Conservation (phyloP, 208 protist genomes). For the Trypanosoma mega region DNA sequence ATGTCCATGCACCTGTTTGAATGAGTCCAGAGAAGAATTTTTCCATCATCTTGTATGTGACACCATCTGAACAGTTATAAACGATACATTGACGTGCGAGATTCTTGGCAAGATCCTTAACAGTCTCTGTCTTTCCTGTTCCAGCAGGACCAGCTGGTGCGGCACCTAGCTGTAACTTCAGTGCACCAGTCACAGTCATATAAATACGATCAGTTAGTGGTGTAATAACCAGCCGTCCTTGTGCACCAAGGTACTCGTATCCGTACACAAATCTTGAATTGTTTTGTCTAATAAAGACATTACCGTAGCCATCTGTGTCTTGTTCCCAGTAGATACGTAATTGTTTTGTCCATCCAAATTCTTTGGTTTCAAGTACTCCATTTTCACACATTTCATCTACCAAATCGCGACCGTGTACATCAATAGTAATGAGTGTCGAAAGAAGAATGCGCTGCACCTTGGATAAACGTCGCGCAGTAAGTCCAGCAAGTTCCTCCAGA, state of each 20-base stretch:
- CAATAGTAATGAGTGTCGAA: slow-evolving; percentile 97
- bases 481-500: slow-evolving; percentile 88
- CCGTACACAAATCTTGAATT: slow-evolving; percentile 96
- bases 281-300: slow-evolving; percentile 95
- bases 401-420: slow-evolving; percentile 97
- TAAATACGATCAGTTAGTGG: slow-evolving; percentile 98
- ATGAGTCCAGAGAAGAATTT: slow-evolving; percentile 97
- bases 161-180: slow-evolving; percentile 95
- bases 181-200: slow-evolving; percentile 97
- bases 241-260: slow-evolving; percentile 98
- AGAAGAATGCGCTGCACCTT: slow-evolving; percentile 92
- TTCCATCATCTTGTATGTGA: slow-evolving; percentile 98
- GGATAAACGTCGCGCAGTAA: slow-evolving; percentile 89
- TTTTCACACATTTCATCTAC: slow-evolving; percentile 93
- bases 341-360: slow-evolving; percentile 98
- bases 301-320: slow-evolving; percentile 87
- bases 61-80: slow-evolving; percentile 97
- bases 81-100: slow-evolving; percentile 96
- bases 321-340: slow-evolving; percentile 97
- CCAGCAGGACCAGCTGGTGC: slow-evolving; percentile 94
- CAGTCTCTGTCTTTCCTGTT: slow-evolving; percentile 97
- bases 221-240: slow-evolving; percentile 97
- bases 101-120: slow-evolving; percentile 97
- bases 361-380: slow-evolving; percentile 68
- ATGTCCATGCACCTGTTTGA: slow-evolving; percentile 97